Percentiles rank a stretch among this genome's conserved stretches.
These are phyloP conservation scores for Phialophora chinensis DNA, from an alignment of 2,329 filamentous ascomycete genomes.

Conservation along the genomic window DNA sequence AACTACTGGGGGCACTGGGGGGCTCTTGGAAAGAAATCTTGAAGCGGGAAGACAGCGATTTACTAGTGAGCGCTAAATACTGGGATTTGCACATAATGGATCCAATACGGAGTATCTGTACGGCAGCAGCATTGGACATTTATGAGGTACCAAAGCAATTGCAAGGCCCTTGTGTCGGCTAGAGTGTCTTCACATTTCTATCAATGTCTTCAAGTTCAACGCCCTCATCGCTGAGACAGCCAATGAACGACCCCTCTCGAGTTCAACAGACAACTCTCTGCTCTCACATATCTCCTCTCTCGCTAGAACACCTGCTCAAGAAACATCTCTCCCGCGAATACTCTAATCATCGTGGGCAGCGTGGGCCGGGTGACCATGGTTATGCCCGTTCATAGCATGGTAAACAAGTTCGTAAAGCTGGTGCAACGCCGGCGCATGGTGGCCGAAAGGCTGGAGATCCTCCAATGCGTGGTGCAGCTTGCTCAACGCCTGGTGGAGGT, in stretches of 20 bases:
- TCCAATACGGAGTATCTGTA: neutral
- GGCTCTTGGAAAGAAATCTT: no score
- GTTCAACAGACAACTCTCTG: neutral
- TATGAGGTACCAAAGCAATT: neutral
- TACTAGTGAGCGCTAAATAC: no score
- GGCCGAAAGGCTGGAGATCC: neutral
- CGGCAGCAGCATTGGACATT: neutral
- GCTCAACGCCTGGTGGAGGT: neutral
- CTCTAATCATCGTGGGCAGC: neutral
- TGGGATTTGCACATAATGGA: neutral
- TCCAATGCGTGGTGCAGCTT: neutral
- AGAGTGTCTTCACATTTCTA: neutral
- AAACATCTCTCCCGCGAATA: neutral
- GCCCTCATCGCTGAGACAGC: neutral
- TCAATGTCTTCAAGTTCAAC: neutral
- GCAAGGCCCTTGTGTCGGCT: neutral
- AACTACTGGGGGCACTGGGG: no score
- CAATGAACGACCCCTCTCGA: neutral
- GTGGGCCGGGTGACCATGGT: neutral
- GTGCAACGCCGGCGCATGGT: neutral
- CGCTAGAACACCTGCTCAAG: neutral
- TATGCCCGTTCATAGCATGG: neutral
- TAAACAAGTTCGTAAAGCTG: neutral
- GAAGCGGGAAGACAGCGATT: no score
- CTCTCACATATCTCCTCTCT: neutral